These are phyloP conservation scores for Colletotrichum endophyticum DNA, from an alignment of 2,329 filamentous ascomycete genomes.

Conservation along the genomic window DNA sequence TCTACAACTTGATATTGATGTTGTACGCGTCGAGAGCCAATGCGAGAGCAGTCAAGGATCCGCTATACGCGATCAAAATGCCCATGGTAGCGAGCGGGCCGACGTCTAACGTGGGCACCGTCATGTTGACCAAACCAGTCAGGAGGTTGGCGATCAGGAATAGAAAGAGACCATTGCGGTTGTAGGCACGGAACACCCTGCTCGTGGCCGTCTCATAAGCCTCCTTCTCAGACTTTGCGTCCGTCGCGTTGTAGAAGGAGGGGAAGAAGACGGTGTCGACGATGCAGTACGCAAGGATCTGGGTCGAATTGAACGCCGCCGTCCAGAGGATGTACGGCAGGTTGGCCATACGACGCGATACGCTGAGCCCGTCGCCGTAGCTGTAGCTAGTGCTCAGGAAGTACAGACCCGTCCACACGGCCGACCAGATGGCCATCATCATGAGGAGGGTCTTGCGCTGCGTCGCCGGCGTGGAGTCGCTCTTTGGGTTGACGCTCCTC, in stretches of 20 bases:
- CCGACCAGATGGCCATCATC: conserved; percentile 68
- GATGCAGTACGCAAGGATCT: conserved; percentile 78
- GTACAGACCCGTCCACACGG: conserved; percentile 75
- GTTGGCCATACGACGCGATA: conserved; percentile 91
- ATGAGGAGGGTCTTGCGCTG: conserved; percentile 65
- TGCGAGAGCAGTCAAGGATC: conserved; percentile 69
- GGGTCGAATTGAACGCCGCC: conserved; percentile 85
- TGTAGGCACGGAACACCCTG: conserved; percentile 80
- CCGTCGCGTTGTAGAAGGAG: conserved; percentile 64
- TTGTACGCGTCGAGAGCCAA: conserved; percentile 68
- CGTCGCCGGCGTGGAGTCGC: conserved; percentile 43
- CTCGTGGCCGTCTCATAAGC: conserved; percentile 76
- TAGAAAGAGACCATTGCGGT: conserved; percentile 83
- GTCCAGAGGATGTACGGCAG: conserved; percentile 94
- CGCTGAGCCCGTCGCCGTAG: conserved; percentile 74
- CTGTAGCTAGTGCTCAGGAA: conserved; percentile 68
- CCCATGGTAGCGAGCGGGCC: conserved; percentile 69
- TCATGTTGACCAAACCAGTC: conserved; percentile 89
- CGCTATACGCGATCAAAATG: conserved; percentile 77
- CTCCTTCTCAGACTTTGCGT: conserved; percentile 63
- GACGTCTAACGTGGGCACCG: conserved; percentile 79
- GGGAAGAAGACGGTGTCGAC: conserved; percentile 84
- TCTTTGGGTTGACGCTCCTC: conserved; percentile 49
- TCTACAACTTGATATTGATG: conserved; percentile 73
- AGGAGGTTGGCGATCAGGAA: conserved; percentile 90